Base-by-base conservation (phyloP, 106 monocot genomes). In the Xerophyta viscosa region DNA sequence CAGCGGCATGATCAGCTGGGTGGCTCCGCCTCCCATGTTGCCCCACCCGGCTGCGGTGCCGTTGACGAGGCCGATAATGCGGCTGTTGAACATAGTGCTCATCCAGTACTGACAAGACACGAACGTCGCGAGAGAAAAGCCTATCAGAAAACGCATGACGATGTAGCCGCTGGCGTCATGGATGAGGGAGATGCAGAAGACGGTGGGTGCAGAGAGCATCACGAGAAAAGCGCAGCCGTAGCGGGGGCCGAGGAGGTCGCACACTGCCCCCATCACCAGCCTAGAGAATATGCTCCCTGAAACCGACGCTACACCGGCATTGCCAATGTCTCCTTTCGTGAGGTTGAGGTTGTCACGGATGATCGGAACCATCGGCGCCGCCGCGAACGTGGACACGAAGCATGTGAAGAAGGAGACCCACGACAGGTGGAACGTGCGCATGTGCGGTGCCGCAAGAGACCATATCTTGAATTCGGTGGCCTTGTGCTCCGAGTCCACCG, bases 21-120 rank as follows among this genome's bases (percentile, higher is more conserved):
- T 79, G 8, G 84, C 84, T 37, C 84, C 79, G 52, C 84, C 79
- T 7, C 89, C 89, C 84, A 89, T 80, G 69, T 89, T 89, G n/a
- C 89, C 89, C 89, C 89, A 89, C 2, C 89, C 89, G 41, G 83
- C 83, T 10, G 89, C 83, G 2, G 70, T 67, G 12, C 89, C 84
- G 57, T 89, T 89, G 4, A 60, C 89, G 8, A 64, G 20, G 11
- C 83, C 89, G 43, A 89, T 79, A 41, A 80, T 84, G 58, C 72
- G 62, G 57, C 66, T 56, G 56, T 76, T 80, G 73, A 84, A 89
- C 89, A 89, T 89, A 48, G 89, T 77, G 70, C 89, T 89, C 89
- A 89, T 89, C 89, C 89, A 89, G 64, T 80, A 89, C 67, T 89
- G 89, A 54, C 79, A 80, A 2, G 76, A 77, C 20, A 89, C 84